Percentiles rank a stretch among this genome's conserved stretches.
phyloP scores from a whole-genome alignment of 2,329 filamentous ascomycete species.

The Tolypocladium album region DNA sequence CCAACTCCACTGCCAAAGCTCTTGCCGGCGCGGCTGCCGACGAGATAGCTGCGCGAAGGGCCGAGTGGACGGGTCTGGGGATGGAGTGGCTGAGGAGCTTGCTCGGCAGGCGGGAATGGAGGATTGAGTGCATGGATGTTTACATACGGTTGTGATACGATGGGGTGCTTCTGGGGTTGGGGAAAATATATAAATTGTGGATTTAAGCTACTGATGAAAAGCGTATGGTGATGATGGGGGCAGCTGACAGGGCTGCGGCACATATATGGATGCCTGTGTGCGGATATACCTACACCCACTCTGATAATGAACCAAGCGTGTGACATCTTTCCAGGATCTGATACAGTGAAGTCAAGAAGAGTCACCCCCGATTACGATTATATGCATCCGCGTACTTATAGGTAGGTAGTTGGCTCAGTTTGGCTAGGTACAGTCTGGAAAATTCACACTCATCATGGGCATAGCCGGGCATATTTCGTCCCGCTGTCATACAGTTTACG shows the following conservation, averaged over 20 bases:
- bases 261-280: neutral
- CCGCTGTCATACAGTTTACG: neutral
- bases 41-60: conserved; percentile 40
- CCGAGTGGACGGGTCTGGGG: conserved; percentile 66
- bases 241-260: neutral
- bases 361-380: neutral
- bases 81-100: conserved; percentile 79
- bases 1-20: conserved; percentile 61
- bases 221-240: too few relatives aligned
- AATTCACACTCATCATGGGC: neutral
- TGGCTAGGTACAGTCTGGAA: neutral
- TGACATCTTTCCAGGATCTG: neutral
- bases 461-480: neutral
- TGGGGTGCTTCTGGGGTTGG: neutral
- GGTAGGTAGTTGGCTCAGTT: neutral
- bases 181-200: neutral
- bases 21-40: conserved; percentile 58
- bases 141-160: conserved; percentile 52
- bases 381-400: neutral
- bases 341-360: neutral
- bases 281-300: neutral
- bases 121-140: conserved; percentile 83
- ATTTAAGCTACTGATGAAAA: neutral
- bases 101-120: conserved; percentile 76
- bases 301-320: neutral